These are phyloP conservation scores for Pythium rishiriense DNA, from an alignment of 352 stramenopile species.

Conservation along the genomic window DNA sequence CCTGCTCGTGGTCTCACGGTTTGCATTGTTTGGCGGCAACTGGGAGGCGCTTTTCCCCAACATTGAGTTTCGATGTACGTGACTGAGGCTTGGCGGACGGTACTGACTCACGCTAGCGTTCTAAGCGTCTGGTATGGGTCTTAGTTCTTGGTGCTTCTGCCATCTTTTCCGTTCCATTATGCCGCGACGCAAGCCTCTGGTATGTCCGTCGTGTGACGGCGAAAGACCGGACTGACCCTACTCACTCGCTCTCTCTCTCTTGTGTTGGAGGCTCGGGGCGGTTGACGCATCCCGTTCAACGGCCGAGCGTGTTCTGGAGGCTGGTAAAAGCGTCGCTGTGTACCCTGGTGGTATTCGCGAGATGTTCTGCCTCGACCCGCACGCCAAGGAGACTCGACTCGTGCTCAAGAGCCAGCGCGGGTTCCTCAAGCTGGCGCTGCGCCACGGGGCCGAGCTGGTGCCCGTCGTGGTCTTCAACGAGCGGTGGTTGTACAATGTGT, in stretches of 20 bases:
- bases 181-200: constrained; percentile 63
- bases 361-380: constrained; percentile 71
- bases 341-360: constrained; percentile 73
- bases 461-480: constrained; percentile 76
- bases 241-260: neutral
- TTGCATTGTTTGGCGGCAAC: constrained; percentile 60
- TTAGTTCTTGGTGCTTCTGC: constrained; percentile 56
- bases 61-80: constrained; percentile 43
- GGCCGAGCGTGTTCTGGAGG: constrained; percentile 64
- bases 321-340: constrained; percentile 61
- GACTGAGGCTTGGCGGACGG: neutral
- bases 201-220: neutral
- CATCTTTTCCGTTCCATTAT: constrained; percentile 68
- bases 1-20: constrained; percentile 67
- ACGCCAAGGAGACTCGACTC: constrained; percentile 58
- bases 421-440: constrained; percentile 79
- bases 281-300: constrained; percentile 69
- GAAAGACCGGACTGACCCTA: neutral
- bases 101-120: neutral
- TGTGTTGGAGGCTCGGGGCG: constrained; percentile 34
- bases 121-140: neutral
- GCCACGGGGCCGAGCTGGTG: constrained; percentile 66
- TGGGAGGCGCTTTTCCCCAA: constrained; percentile 67
- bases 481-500: constrained; percentile 77
- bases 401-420: constrained; percentile 72